A percentile compares a stretch with the other conserved stretches of the same genome.
These are phyloP conservation scores for Cercospora sp. DNA, from an alignment of 2,329 filamentous ascomycete species.

Conservation along the genomic window DNA sequence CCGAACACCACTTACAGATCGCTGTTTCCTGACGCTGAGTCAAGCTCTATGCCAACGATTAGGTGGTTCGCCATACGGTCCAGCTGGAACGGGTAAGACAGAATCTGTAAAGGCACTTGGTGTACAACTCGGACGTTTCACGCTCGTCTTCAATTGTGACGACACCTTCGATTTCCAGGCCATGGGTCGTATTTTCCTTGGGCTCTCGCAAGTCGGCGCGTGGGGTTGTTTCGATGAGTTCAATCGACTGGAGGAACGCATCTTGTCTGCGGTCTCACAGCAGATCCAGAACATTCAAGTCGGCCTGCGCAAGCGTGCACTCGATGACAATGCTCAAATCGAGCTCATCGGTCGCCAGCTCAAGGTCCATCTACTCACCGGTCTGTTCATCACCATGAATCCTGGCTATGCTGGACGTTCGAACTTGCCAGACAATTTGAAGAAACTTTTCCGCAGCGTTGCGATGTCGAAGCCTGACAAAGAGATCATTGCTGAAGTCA, in stretches of 20 bases:
- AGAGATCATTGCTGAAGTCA: conserved; percentile 98
- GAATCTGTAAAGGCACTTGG: conserved; percentile 98
- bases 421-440: conserved; percentile 96
- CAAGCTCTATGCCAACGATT: conserved; percentile 93
- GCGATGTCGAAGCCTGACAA: conserved; percentile 99
- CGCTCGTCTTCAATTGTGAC: conserved; percentile 98
- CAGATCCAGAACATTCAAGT: conserved; percentile 99
- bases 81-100: conserved; percentile 96
- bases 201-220: conserved; percentile 97
- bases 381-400: conserved; percentile 99
- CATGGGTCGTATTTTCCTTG: conserved; percentile 98
- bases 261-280: conserved; percentile 95
- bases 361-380: conserved; percentile 86
- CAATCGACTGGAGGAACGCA: conserved; percentile 96
- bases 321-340: conserved; percentile 83
- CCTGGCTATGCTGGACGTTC: conserved; percentile 97
- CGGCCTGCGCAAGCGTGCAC: conserved; percentile 79
- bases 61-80: conserved; percentile 94
- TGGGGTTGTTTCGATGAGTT: conserved; percentile 99
- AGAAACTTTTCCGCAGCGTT: conserved; percentile 98
- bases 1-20: conserved; percentile 92
- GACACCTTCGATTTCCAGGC: conserved; percentile 99
- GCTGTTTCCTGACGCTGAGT: conserved; percentile 96
- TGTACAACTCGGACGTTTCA: conserved; percentile 94
- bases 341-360: conserved; percentile 91